Evolutionary conservation across 768 basidiomycete species (phyloP).

Genomic region (Tremella mesenterica): DNA sequence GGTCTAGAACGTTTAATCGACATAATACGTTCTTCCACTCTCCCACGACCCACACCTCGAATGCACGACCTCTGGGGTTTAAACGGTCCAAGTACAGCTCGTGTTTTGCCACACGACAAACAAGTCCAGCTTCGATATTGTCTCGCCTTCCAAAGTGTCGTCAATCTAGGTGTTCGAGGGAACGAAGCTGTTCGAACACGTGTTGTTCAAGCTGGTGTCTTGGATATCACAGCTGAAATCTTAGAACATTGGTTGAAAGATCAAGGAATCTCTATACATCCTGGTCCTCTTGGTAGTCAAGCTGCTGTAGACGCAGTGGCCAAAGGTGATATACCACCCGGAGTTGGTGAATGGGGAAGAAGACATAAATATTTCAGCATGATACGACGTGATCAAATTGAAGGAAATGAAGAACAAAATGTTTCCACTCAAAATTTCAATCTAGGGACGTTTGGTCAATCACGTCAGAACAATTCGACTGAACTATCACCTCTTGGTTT

Average conservation of each 20-base stretch:
- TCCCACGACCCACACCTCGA: slow-evolving; percentile 25
- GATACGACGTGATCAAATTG: neutral
- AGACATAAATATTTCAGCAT: too few relatives aligned
- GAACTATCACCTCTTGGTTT: too few relatives aligned
- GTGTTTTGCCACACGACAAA: slow-evolving; percentile 39
- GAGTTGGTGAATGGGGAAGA: too few relatives aligned
- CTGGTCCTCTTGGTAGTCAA: slow-evolving; percentile 62
- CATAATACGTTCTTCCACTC: slow-evolving; percentile 62
- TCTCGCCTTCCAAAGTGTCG: slow-evolving; percentile 90
- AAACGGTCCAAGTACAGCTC: slow-evolving; percentile 41
- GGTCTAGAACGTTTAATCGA: slow-evolving; percentile 91
- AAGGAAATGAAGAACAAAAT: neutral
- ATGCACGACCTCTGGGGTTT: slow-evolving; percentile 42
- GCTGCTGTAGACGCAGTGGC: slow-evolving; percentile 27
- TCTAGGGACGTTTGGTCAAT: neutral
- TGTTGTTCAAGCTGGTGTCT: slow-evolving; percentile 87
- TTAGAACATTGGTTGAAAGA: slow-evolving; percentile 85
- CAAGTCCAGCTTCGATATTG: slow-evolving; percentile 50
- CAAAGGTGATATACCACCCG: slow-evolving; percentile 13
- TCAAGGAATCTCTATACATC: slow-evolving; percentile 77
- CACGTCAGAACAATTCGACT: too few relatives aligned
- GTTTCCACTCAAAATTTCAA: too few relatives aligned
- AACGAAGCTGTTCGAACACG: slow-evolving; percentile 80
- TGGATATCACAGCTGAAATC: slow-evolving; percentile 87
- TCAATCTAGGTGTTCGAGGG: slow-evolving; percentile 95